Evolutionary conservation across 176 grass and related monocot genomes (phyloP).

Genomic region (Calamus simplicifolius): DNA sequence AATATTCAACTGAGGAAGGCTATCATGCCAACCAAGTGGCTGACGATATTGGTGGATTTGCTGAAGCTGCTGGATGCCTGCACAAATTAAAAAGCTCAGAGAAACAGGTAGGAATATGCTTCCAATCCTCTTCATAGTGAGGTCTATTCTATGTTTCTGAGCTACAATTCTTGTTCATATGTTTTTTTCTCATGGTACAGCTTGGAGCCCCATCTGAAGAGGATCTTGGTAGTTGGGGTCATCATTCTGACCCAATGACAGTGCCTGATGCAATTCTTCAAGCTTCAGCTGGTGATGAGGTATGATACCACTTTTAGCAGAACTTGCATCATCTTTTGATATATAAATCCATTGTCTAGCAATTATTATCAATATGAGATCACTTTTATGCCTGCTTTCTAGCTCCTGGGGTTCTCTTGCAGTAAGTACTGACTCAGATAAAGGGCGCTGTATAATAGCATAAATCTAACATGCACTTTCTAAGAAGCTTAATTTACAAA

Average conservation of each 20-base stretch:
- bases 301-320: slow-evolving; percentile 10
- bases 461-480: no score
- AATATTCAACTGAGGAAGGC: slow-evolving; percentile 13
- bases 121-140: no score
- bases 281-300: slow-evolving; percentile 79
- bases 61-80: slow-evolving; percentile 68
- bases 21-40: not conserved
- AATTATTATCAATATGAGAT: no score
- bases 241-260: slow-evolving; percentile 75
- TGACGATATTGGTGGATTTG: slow-evolving; percentile 82
- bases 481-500: no score
- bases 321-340: not conserved
- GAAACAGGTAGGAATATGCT: slow-evolving; percentile 43
- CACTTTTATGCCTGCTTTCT: no score
- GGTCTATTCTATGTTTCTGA: slow-evolving; percentile 5
- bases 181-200: slow-evolving; percentile 29
- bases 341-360: no score
- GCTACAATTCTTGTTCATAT: slow-evolving; percentile 4
- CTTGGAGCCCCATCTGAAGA: slow-evolving; percentile 89
- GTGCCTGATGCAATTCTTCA: slow-evolving; percentile 83
- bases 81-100: slow-evolving; percentile 61
- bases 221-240: slow-evolving; percentile 82
- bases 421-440: no score
- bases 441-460: no score
- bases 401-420: no score